Evolutionary conservation across 352 stramenopile species (phyloP).

Genomic region (Phytophthora syringae): DNA sequence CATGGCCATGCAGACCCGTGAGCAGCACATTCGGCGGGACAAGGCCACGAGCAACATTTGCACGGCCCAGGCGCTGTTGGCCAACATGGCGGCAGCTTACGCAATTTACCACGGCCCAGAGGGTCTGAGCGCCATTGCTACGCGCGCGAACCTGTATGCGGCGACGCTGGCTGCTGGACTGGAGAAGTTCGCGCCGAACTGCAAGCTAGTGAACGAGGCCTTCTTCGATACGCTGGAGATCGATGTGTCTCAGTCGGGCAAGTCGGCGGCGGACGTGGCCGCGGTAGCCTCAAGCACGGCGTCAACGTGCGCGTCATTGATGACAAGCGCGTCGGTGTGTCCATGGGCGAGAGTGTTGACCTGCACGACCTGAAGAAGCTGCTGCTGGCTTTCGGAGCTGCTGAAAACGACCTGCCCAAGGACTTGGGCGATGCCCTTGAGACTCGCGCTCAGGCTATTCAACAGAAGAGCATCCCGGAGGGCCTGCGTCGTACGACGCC

Average conservation of each 20-base stretch:
- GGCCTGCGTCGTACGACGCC: slow-evolving; percentile 60
- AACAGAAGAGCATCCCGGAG: slow-evolving; percentile 66
- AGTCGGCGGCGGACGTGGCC: slow-evolving; percentile 83
- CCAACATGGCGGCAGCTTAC: slow-evolving; percentile 99
- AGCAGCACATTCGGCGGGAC: slow-evolving; percentile 99
- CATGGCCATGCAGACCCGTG: slow-evolving; percentile 99
- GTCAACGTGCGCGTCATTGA: slow-evolving; percentile 91
- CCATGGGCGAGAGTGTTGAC: slow-evolving; percentile 97
- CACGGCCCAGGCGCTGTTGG: slow-evolving; percentile 98
- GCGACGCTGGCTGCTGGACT: slow-evolving; percentile 90
- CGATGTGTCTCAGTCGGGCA: slow-evolving; percentile 82
- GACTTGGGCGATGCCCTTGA: slow-evolving; percentile 58
- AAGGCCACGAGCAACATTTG: slow-evolving; percentile 99
- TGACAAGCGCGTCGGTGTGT: slow-evolving; percentile 91
- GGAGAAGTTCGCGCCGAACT: slow-evolving; percentile 76
- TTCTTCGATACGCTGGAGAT: slow-evolving; percentile 99
- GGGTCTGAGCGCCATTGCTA: slow-evolving; percentile 94
- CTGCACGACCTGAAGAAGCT: slow-evolving; percentile 91
- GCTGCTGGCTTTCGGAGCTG: slow-evolving; percentile 78
- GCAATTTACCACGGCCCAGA: slow-evolving; percentile 99
- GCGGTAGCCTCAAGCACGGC: slow-evolving; percentile 64
- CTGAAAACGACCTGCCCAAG: slow-evolving; percentile 44
- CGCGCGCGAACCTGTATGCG: slow-evolving; percentile 93
- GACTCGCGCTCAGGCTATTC: slow-evolving; percentile 53
- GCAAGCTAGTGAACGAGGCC: slow-evolving; percentile 60